Evolutionary conservation across 768 basidiomycete species (phyloP).

Genomic region (Trametes punicea): DNA sequence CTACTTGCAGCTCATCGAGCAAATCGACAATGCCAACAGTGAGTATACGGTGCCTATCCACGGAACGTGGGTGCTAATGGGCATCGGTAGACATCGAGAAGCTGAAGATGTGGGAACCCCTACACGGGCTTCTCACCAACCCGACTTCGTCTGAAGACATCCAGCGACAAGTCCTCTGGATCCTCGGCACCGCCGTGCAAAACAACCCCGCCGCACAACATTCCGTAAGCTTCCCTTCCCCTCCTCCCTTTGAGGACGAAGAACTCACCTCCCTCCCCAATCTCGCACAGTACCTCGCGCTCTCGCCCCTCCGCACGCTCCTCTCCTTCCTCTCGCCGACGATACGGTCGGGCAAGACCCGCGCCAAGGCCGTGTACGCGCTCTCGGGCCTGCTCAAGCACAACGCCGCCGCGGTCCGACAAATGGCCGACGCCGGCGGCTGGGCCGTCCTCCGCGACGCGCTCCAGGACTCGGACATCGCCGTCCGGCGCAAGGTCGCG

Average conservation of each 20-base stretch:
- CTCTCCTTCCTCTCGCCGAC: conserved; percentile 58
- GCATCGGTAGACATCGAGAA: conserved; percentile 60
- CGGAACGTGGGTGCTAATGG: background rate
- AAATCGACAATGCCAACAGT: conserved; percentile 91
- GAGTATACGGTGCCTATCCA: conserved; percentile 8
- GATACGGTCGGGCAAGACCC: conserved; percentile 47
- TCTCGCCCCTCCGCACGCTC: conserved; percentile 64
- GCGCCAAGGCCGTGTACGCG: conserved; percentile 81
- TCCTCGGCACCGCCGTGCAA: conserved; percentile 84
- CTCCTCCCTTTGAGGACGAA: no score
- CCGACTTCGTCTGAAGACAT: conserved; percentile 55
- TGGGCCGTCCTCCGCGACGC: conserved; percentile 61
- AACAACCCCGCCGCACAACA: conserved; percentile 86
- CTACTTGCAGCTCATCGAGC: conserved; percentile 68
- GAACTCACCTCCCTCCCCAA: no score
- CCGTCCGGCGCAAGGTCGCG: conserved; percentile 71
- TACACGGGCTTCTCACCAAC: conserved; percentile 60
- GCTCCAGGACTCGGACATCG: conserved; percentile 73
- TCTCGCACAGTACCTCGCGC: conserved; percentile 58
- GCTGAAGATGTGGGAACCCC: conserved; percentile 74
- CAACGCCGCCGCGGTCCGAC: conserved; percentile 60
- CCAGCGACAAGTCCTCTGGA: conserved; percentile 73
- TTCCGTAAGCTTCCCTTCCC: conserved; percentile 46
- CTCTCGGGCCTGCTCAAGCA: conserved; percentile 80
- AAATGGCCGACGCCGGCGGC: conserved; percentile 51